phyloP scores from a whole-genome alignment of 75 land plant species.

The Picea glauca region DNA sequence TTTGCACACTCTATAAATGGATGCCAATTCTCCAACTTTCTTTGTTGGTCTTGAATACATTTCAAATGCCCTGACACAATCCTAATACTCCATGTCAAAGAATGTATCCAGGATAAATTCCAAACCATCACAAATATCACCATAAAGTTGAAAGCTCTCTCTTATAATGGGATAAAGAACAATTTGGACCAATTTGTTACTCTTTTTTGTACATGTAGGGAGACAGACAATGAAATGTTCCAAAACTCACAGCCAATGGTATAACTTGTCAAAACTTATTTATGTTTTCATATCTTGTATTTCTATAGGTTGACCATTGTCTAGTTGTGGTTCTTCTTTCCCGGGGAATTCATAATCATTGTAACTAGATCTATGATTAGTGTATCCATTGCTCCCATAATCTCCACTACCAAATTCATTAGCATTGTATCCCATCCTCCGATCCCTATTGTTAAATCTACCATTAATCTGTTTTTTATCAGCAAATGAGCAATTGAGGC shows the following conservation, averaged over 20 bases:
- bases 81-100: slow-evolving; percentile 78
- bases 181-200: slow-evolving; percentile 47
- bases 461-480: slow-evolving; percentile 2
- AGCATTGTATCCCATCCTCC: neutral
- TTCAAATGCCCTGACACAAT: slow-evolving; percentile 66
- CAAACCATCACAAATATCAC: slow-evolving; percentile 60
- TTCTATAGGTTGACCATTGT: slow-evolving; percentile 10
- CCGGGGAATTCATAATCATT: neutral
- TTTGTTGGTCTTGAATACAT: slow-evolving; percentile 66
- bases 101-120: slow-evolving; percentile 72
- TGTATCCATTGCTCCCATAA: slow-evolving; percentile 8
- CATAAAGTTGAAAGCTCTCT: slow-evolving; percentile 50
- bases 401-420: slow-evolving; percentile 2
- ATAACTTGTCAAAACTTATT: slow-evolving; percentile 47
- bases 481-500: slow-evolving; percentile 45
- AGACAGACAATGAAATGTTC: slow-evolving; percentile 74
- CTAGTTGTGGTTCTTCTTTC: slow-evolving; percentile 7
- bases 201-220: slow-evolving; percentile 70
- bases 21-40: slow-evolving; percentile 63
- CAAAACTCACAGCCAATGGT: slow-evolving; percentile 45
- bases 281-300: slow-evolving; percentile 67
- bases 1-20: slow-evolving; percentile 69
- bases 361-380: neutral
- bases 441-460: too few relatives aligned
- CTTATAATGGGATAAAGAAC: slow-evolving; percentile 64